These are phyloP conservation scores for Cardamine chenopodiifolia DNA, from an alignment of 345 rosid species.

Conservation along the genomic window DNA sequence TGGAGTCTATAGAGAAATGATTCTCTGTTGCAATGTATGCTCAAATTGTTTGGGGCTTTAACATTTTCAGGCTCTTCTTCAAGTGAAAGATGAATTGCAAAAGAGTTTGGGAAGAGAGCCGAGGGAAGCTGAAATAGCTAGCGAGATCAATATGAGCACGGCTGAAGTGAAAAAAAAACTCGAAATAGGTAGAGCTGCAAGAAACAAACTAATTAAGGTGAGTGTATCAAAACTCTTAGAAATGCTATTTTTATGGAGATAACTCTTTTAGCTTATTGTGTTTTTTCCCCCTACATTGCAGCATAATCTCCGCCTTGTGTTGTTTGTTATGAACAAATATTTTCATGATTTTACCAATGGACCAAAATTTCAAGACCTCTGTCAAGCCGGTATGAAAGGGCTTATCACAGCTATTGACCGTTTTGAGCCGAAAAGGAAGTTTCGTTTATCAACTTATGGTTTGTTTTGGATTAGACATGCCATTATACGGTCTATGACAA, in stretches of 20 bases:
- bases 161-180: constrained; percentile 57
- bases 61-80: constrained; percentile 56
- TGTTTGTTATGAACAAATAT: constrained; percentile 85
- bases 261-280: not conserved
- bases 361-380: constrained; percentile 85
- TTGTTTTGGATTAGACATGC: constrained; percentile 97
- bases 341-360: constrained; percentile 83
- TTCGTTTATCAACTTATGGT: constrained; percentile 81
- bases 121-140: constrained; percentile 67
- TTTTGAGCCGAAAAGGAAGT: constrained; percentile 76
- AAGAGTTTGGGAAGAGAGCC: constrained; percentile 63
- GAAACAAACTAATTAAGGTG: constrained; percentile 92
- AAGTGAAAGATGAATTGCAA: constrained; percentile 60
- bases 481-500: constrained; percentile 81
- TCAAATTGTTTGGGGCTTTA: not conserved
- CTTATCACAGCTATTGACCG: constrained; percentile 93
- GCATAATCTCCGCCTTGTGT: constrained; percentile 94
- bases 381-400: constrained; percentile 95
- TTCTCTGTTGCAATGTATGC: not conserved
- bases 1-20: not conserved
- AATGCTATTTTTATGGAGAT: constrained; percentile 3
- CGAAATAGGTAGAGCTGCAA: constrained; percentile 81
- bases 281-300: constrained; percentile 45
- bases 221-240: not conserved
- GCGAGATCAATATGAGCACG: constrained; percentile 49